Conservation (phyloP, 2,329 filamentous ascomycete genomes). For the Cladophialophora carrionii region DNA sequence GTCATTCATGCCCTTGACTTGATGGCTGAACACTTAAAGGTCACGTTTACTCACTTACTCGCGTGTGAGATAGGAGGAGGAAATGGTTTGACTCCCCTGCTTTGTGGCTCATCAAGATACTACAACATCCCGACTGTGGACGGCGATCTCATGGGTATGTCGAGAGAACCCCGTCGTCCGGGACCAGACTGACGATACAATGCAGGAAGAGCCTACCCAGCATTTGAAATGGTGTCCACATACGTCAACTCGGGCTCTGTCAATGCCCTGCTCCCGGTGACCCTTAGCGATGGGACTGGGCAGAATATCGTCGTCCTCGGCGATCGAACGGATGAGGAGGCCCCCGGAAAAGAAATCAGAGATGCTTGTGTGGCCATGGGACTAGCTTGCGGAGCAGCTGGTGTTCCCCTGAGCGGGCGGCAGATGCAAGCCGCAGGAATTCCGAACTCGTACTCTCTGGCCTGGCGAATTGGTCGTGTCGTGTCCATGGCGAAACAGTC, state of each 20-base stretch:
- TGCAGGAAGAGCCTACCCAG: conserved; percentile 51
- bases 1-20: conserved; percentile 54
- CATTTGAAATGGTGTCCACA: conserved; percentile 49
- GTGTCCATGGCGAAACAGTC: conserved; percentile 50
- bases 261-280: conserved; percentile 24
- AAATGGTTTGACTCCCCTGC: conserved; percentile 64
- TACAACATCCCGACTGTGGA: conserved; percentile 48
- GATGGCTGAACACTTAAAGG: conserved; percentile 58
- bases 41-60: conserved; percentile 60
- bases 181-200: conserved; percentile 15
- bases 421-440: conserved; percentile 45
- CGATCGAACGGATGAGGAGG: conserved; percentile 46
- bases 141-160: conserved; percentile 50
- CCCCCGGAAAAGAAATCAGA: conserved; percentile 43
- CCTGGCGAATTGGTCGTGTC: conserved; percentile 61
- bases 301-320: conserved; percentile 53
- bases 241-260: conserved; percentile 46
- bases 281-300: conserved; percentile 32
- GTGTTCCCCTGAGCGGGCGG: conserved; percentile 47
- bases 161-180: neutral
- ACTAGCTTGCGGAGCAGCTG: conserved; percentile 46
- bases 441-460: conserved; percentile 49
- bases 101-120: conserved; percentile 53
- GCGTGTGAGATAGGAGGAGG: conserved; percentile 67
- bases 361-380: conserved; percentile 24